Base-by-base conservation (phyloP, 768 basidiomycete species). In the Cubamyces lactineus region DNA sequence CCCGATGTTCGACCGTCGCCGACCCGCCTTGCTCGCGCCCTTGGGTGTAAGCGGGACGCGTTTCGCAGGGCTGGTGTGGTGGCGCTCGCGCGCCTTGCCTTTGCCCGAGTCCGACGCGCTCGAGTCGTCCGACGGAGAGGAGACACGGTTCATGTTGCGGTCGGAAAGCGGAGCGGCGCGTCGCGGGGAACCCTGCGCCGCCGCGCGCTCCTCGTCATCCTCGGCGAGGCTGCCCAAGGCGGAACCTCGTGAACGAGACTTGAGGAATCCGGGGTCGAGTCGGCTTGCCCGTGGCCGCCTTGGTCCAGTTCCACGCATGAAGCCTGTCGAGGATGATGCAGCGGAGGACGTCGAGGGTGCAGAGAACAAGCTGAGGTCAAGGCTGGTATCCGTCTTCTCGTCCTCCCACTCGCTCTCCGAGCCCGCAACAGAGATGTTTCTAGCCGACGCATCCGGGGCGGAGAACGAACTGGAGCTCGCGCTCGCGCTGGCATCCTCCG, bases 351-450 rank as follows among this genome's bases (percentile, higher is more conserved):
- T 63, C 17, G 65, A 61, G 45, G 62, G 30, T 19, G 67, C 53
- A 6, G 82, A 76, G 57, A 77, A 63, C 70, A 85, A 80, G 70
- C 80, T 86, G 62, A 86, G 59, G 65, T 79, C 84, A 67, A 89
- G 70, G 70, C 88, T 91, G 52, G 91, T 91, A 8, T 94, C 91
- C 0, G 89, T 91, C 76, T 84, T 89, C 70, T 93, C 91, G 70
- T 94, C 91, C 74, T 94, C 92, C 92, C 92, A 94, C 59, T 94
- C 92, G 72, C 88, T 92, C 67, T 93, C 91, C 5, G 89, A 91
- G 6, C 85, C 81, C 60, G 65, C 63, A 1, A 62, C 24, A 19
- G 71, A 70, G n/a, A 64, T 53, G 48, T 57, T 65, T 1, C 71
- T 66, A 16, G 52, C 47, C 8, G 56, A 59, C 24, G 58, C 47